Evolutionary conservation across 495 filamentous ascomycete genomes (phyloP), one percentile per base, ranked within the genome.

Genomic region (Copromyces sp.): DNA sequence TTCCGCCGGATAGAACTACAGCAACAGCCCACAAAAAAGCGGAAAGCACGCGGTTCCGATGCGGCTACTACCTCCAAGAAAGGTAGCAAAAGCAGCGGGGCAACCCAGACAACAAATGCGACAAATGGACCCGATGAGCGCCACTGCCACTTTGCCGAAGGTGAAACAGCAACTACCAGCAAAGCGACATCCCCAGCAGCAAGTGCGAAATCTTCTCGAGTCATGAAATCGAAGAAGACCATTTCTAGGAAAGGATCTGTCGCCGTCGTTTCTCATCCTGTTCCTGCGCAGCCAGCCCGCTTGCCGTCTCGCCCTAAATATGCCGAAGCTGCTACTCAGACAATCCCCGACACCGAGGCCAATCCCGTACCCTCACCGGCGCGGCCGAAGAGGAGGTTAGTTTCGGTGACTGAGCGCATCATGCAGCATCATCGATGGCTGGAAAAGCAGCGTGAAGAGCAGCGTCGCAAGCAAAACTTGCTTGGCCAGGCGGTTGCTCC

Each of bases 1-100:
- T 92, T 92, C 73, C 84, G 87, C 72, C 85, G 89, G 71, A 85
- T 91, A 81, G 89, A 91, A 69, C 86, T 89, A 74, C 85, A 90
- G 59, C 84, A 86, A 17, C 75, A 77, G 38, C 77, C 73, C 70
- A 24, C 72, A 47, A 74, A 87, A 72, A 89, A 90, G 81, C 86
- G 87, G 80, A 91, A 91, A 76, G 53, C 53, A 37, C 83, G 89
- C 61, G 80, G 82, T 14, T 90, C 88, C 6, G 89, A 87, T 73
- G 89, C 88, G 5, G 86, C 88, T 16, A 77, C 75, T 35, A 72
- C 75, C 11, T 71, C 79, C 3, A 82, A 81, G 41, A 84, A 84
- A 53, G 83, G 83, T 0, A 82, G 82, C 29, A 77, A 81, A 65
- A 70, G 78, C 20, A 76, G 76, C 16, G 77, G 82, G 0, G 75